phyloP scores from a whole-genome alignment of 306 rosid species.

The Prunus campanulata region DNA sequence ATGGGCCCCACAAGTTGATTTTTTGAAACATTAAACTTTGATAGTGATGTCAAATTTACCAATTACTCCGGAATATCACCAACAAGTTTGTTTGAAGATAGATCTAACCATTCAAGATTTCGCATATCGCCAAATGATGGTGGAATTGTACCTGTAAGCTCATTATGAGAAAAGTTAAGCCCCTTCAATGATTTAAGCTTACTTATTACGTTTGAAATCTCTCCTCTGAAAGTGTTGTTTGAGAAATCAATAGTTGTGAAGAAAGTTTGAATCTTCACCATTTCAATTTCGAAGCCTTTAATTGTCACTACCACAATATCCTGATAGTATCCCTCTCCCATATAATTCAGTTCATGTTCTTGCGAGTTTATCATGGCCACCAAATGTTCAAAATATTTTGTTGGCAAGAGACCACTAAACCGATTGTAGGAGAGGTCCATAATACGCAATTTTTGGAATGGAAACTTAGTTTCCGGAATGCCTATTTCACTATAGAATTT shows the following conservation, averaged over 20 bases:
- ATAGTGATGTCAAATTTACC: background rate
- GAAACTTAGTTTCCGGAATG: background rate
- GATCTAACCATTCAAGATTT: background rate
- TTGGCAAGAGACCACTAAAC: background rate
- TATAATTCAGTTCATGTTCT: too few relatives aligned
- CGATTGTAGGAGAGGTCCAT: background rate
- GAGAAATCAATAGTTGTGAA: background rate
- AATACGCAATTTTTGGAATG: background rate
- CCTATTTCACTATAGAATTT: background rate
- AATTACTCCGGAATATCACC: background rate
- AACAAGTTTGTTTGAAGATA: background rate
- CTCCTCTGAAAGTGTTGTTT: background rate
- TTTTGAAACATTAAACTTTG: too few relatives aligned
- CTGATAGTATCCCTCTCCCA: background rate
- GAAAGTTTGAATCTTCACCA: rapidly evolving
- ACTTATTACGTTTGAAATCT: background rate
- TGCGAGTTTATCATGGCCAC: background rate
- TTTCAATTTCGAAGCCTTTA: background rate
- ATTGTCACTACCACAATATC: background rate
- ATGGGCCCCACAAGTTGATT: background rate
- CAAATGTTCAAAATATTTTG: background rate
- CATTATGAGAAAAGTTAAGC: background rate
- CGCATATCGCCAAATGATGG: background rate
- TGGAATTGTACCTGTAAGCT: background rate
- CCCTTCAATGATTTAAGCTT: background rate